Evolutionary conservation across 305 asterid genomes (phyloP), one percentile per base, ranked within the genome.

Genomic region (Fraxinus albicans): DNA sequence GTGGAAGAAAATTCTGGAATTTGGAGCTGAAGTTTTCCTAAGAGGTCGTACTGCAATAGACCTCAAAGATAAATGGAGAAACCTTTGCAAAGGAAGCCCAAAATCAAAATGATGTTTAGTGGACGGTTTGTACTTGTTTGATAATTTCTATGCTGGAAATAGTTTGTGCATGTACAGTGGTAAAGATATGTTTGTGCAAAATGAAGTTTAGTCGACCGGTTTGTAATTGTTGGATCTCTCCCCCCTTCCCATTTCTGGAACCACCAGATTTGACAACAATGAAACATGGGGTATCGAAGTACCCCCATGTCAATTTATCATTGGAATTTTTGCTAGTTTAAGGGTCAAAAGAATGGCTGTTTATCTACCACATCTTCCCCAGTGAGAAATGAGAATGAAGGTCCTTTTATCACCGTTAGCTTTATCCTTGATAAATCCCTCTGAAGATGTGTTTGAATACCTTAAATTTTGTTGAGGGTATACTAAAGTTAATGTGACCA

Each of bases 61-160:
- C 87, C 98, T 95, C 73, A 92, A 90, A 89, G 97, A 91, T 89
- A 95, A 95, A 90, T 90, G 99, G 98, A 91, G 95, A 87, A 92
- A 90, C 84, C 76, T 92, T 67, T 84, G 89, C 88, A 92, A 81
- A 87, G 86, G 83, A 84, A 81, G 85, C 44, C 55, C 85, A 58
- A 79, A 70, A 82, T 34, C 73, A 8, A 40, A 73, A 67, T 38
- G 79, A 81, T 33, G n/a, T 12, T 77, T 23, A 7, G 72, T 60
- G 31, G 72, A 60, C 4, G 29, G 69, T 19, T 58, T 58, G 27
- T 19, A 19, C 12, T n/a, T 58, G 27, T 58, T 58, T 17, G 69
- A 9, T 65, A 10, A 27, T 67, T 67, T 25, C 36, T 12, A 25
- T 67, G 33, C 35, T 27, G 17, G 34, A 19, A 58, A n/a, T n/a